A percentile compares a stretch with the other conserved stretches of the same genome.
phyloP scores from a whole-genome alignment of 192 early-diverging fungal genomes.

The Coemansia sp. region DNA sequence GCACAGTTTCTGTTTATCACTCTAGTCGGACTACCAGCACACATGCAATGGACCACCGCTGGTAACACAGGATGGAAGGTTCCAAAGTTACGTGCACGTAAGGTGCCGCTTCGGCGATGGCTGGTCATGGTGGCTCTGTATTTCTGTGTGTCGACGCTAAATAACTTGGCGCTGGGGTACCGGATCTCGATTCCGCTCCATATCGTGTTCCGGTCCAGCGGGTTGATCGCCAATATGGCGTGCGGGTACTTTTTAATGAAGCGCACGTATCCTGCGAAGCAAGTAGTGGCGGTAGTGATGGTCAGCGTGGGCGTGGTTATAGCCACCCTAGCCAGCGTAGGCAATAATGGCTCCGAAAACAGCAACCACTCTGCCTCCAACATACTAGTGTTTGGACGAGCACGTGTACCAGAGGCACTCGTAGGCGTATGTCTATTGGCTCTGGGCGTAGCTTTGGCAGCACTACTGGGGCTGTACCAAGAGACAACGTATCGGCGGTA shows the following conservation, averaged over 20 bases:
- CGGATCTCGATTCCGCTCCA: conserved; percentile 83
- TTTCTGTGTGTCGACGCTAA: conserved; percentile 73
- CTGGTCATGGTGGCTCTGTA: conserved; percentile 72
- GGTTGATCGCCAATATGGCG: conserved; percentile 79
- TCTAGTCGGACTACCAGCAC: conserved; percentile 58
- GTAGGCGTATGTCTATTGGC: conserved; percentile 67
- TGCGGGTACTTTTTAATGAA: conserved; percentile 62
- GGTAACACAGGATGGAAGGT: conserved; percentile 20
- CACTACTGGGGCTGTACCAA: conserved; percentile 78
- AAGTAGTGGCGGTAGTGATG: conserved; percentile 62
- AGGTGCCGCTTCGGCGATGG: conserved; percentile 73
- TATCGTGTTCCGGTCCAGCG: conserved; percentile 85
- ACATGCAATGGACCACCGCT: conserved; percentile 46
- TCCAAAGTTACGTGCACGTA: conserved; percentile 53
- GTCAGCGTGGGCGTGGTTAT: conserved; percentile 74
- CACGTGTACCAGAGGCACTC: conserved; percentile 54
- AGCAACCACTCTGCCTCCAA: not conserved
- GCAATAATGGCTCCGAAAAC: not conserved
- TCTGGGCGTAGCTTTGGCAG: conserved; percentile 71
- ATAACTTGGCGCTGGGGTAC: conserved; percentile 78
- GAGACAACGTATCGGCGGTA: conserved; percentile 74
- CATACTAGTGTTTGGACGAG: no score
- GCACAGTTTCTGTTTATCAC: conserved; percentile 79
- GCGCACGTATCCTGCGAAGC: conserved; percentile 56
- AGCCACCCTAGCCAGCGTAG: conserved; percentile 55